These are phyloP conservation scores for Solanum hybrid DNA, from an alignment of 305 asterid species.

Conservation along the genomic window DNA sequence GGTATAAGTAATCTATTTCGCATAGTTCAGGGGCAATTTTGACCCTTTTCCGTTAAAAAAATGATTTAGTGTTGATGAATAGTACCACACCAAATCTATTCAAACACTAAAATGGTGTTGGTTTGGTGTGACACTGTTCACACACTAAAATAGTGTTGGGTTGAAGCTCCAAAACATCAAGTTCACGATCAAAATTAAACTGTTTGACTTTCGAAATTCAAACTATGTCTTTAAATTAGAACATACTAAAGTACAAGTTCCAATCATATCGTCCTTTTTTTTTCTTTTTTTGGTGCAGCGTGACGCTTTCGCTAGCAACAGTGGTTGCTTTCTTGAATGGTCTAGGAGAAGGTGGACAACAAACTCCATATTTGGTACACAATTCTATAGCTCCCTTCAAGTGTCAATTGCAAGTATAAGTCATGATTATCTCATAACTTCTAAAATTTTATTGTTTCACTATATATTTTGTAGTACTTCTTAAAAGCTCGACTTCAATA, in stretches of 20 bases:
- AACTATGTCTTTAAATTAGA: not conserved
- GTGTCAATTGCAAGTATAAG: not conserved
- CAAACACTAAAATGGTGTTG: too few species aligned
- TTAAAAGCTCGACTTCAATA: conserved; percentile 6
- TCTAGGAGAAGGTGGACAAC: conserved; percentile 11
- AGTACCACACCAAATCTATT: not conserved
- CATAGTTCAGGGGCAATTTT: too few species aligned
- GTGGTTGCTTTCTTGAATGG: conserved; percentile 5
- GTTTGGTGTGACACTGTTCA: not conserved
- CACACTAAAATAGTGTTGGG: not conserved
- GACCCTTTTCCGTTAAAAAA: too few species aligned
- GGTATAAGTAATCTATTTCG: too few species aligned
- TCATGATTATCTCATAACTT: not conserved
- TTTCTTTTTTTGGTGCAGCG: not conserved
- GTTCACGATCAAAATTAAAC: not conserved
- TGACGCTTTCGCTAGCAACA: conserved; percentile 2
- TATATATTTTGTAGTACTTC: conserved; percentile 3
- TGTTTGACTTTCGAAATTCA: not conserved
- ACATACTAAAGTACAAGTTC: not conserved
- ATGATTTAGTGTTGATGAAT: not conserved
- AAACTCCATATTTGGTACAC: conserved; percentile 9
- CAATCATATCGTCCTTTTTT: not conserved
- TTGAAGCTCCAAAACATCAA: not conserved
- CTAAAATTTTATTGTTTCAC: not conserved
- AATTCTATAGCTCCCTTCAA: not conserved